Base-by-base conservation (phyloP, 768 basidiomycete genomes). In the Hemileccinum rubropunctum region DNA sequence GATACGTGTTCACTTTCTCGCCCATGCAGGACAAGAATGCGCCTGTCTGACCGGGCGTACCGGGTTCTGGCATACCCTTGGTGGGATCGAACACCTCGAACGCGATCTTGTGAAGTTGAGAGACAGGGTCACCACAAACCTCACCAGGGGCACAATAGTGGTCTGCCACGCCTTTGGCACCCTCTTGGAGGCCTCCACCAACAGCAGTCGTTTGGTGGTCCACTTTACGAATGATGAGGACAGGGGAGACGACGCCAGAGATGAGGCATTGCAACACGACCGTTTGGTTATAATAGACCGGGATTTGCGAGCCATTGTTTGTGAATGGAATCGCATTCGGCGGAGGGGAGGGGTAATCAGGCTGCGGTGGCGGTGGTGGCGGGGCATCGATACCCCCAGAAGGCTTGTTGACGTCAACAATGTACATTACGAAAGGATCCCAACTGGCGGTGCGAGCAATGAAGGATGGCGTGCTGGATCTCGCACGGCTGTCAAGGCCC, bases 371-470 rank as follows among this genome's bases (percentile, higher is more conserved):
- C 14, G 89, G 88, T 0, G 88, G 87, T 4, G 87, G 84, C 6
- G 88, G 83, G 28, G 83, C 77, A 59, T 90, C 88, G 44, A 88
- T 82, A 13, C 84, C 84, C 26, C 85, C 85, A 17, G 81, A 77
- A 17, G 91, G 88, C 62, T 87, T 88, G 71, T 82, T 86, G 54
- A 93, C 89, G 67, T 98, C 94, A 54, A 97, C 94, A 54, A 97
- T 93, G 74, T 97, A 98, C 80, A 98, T 91, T 61, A 98, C 84
- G 71, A 97, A 98, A 0, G 93, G 88, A 71, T 95, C 90, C 92
- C 92, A 95, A 59, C 88, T 86, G 32, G 88, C 86, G 15, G 92
- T 94, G 48, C 89, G 81, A 21, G 92, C 89, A 61, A 92, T 90
- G 68, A 94, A 93, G 23, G 87, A 94, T 41, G 88, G 90, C 7